These are phyloP conservation scores for Fabrea salina DNA, from an alignment of 169 alveolate genomes.

Conservation along the genomic window DNA sequence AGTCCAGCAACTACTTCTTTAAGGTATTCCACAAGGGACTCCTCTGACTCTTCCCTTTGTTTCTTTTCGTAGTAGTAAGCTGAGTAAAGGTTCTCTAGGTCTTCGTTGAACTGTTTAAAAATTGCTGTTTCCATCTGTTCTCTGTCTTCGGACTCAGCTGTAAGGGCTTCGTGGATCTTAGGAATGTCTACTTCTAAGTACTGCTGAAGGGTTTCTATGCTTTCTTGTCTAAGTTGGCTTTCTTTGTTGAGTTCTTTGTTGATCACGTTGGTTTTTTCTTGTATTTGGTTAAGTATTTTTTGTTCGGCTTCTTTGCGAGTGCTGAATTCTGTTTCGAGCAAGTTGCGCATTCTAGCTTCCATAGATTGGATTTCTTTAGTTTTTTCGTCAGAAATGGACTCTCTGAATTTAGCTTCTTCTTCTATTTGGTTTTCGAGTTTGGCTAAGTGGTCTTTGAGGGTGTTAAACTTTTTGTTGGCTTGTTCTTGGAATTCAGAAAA, in stretches of 20 bases:
- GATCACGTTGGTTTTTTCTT: conserved; percentile 44
- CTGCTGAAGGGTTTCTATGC: conserved; percentile 48
- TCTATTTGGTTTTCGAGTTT: conserved; percentile 15
- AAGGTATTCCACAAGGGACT: conserved; percentile 47
- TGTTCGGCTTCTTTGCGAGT: conserved; percentile 21
- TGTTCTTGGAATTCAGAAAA: conserved; percentile 22
- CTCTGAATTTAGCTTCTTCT: conserved; percentile 17
- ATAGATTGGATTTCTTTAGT: conserved; percentile 9
- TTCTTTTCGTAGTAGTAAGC: conserved; percentile 37
- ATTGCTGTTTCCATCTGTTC: conserved; percentile 49
- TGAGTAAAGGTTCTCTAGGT: conserved; percentile 38
- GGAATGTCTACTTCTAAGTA: conserved; percentile 57
- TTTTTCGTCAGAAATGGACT: not conserved
- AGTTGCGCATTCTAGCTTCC: not conserved
- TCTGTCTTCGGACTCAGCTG: conserved; percentile 43
- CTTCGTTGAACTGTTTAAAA: conserved; percentile 44
- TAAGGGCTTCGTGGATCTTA: conserved; percentile 46
- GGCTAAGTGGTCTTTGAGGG: conserved; percentile 10
- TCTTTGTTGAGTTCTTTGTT: conserved; percentile 54
- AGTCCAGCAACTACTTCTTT: conserved; percentile 45
- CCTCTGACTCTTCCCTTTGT: conserved; percentile 53
- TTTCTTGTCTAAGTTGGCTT: conserved; percentile 43
- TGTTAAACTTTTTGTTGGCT: conserved; percentile 7
- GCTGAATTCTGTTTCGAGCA: conserved; percentile 9
- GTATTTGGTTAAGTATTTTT: not conserved